Evolutionary conservation across 805 yeast species (phyloP).

Genomic region (Lachancea quebecensis): DNA sequence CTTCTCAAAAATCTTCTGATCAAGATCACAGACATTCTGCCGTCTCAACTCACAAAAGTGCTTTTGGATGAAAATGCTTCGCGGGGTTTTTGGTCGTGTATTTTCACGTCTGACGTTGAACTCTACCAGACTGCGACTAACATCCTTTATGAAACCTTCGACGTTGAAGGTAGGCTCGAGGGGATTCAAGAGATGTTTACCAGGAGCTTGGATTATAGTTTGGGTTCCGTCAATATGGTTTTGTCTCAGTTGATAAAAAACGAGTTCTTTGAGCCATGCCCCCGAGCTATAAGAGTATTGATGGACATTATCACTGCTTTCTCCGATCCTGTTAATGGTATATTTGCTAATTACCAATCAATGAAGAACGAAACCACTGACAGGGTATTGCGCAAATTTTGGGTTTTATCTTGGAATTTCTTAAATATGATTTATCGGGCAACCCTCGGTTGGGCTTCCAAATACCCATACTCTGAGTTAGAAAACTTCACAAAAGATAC

Average conservation of each 20-base stretch:
- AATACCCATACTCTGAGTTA: constrained; percentile 47
- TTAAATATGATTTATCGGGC: constrained; percentile 58
- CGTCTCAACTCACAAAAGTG: constrained; percentile 33
- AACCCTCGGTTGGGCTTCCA: constrained; percentile 70
- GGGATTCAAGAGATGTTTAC: constrained; percentile 54
- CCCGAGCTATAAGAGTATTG: constrained; percentile 62
- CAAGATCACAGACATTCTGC: constrained; percentile 37
- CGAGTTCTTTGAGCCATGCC: constrained; percentile 62
- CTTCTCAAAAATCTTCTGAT: constrained; percentile 32
- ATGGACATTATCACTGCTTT: constrained; percentile 65
- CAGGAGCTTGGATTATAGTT: constrained; percentile 37
- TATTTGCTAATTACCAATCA: constrained; percentile 32
- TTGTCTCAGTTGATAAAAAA: constrained; percentile 40
- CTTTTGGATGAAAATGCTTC: constrained; percentile 39
- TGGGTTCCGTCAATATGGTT: constrained; percentile 44
- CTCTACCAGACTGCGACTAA: constrained; percentile 66
- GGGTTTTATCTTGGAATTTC: constrained; percentile 71
- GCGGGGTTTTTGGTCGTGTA: constrained; percentile 66
- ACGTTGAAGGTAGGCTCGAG: constrained; percentile 72
- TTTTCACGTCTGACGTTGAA: constrained; percentile 53
- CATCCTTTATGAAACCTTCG: constrained; percentile 67
- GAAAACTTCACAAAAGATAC: constrained; percentile 84
- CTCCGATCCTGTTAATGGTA: constrained; percentile 60
- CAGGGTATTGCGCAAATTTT: constrained; percentile 38
- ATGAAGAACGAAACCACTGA: constrained; percentile 22